These are phyloP conservation scores for Aspergillus texensis DNA, from an alignment of 2,329 filamentous ascomycete genomes.

Conservation along the genomic window DNA sequence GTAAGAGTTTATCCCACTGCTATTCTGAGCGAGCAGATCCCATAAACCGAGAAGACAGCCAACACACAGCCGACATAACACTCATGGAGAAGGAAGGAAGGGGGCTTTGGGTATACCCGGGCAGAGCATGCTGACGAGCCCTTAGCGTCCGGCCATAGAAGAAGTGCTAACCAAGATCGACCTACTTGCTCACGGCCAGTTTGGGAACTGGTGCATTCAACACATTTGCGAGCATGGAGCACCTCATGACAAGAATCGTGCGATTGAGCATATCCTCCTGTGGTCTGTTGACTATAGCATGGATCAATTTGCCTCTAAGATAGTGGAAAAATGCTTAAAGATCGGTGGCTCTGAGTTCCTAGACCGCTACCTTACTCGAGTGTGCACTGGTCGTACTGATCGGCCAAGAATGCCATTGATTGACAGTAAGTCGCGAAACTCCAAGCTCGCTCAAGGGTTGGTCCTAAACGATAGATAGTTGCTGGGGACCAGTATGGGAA, in stretches of 20 bases:
- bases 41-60: neutral
- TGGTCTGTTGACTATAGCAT: slow-evolving; percentile 97
- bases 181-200: slow-evolving; percentile 94
- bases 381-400: slow-evolving; percentile 87
- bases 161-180: slow-evolving; percentile 95
- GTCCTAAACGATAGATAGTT: slow-evolving; percentile 50
- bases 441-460: neutral
- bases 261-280: slow-evolving; percentile 91
- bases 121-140: slow-evolving; percentile 22
- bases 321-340: slow-evolving; percentile 98
- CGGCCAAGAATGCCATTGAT: slow-evolving; percentile 95
- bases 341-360: slow-evolving; percentile 91
- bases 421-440: slow-evolving; percentile 64
- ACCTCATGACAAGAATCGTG: slow-evolving; percentile 85
- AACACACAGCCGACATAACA: neutral
- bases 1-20: slow-evolving; percentile 51
- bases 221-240: slow-evolving; percentile 97
- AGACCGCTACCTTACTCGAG: slow-evolving; percentile 86
- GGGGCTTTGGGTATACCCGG: neutral
- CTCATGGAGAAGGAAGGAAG: neutral
- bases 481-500: slow-evolving; percentile 98
- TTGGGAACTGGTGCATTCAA: slow-evolving; percentile 99
- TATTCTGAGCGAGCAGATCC: neutral
- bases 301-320: slow-evolving; percentile 98
- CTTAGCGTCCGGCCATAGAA: slow-evolving; percentile 92